Evolutionary conservation across 2,329 filamentous ascomycete species (phyloP).

Genomic region (Fusarium protoensiforme): DNA sequence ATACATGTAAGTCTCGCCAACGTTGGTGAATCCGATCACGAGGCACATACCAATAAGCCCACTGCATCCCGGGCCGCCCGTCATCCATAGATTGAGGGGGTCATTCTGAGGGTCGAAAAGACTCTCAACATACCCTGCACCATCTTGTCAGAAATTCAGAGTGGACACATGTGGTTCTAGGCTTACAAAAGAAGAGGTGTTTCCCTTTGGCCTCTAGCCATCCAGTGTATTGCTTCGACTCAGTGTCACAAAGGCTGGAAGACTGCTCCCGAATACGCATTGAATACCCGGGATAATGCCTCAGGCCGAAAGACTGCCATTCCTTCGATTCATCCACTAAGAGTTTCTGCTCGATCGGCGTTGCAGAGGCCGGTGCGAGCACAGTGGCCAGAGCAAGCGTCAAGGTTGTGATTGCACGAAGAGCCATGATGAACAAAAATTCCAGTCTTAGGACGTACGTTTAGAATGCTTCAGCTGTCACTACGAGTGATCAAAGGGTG

Average conservation of each 20-base stretch:
- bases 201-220: constrained; percentile 30
- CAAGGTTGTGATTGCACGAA: neutral
- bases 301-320: neutral
- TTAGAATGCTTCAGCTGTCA: neutral
- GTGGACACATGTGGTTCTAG: neutral
- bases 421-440: neutral
- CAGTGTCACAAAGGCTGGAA: constrained; percentile 26
- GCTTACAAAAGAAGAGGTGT: constrained; percentile 32
- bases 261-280: constrained; percentile 33
- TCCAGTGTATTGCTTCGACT: constrained; percentile 34
- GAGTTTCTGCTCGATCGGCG: neutral
- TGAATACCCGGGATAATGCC: constrained; percentile 16
- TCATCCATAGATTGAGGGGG: constrained; percentile 35
- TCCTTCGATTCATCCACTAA: neutral
- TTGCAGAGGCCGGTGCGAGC: neutral
- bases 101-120: constrained; percentile 20
- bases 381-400: neutral
- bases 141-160: neutral
- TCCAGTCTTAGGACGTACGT: neutral
- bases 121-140: constrained; percentile 33
- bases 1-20: neutral
- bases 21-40: neutral
- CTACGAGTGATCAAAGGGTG: neutral
- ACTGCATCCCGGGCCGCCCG: constrained; percentile 32
- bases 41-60: neutral